These are phyloP conservation scores for Peronosclerospora sorghi DNA, from an alignment of 352 stramenopile genomes.

Conservation along the genomic window DNA sequence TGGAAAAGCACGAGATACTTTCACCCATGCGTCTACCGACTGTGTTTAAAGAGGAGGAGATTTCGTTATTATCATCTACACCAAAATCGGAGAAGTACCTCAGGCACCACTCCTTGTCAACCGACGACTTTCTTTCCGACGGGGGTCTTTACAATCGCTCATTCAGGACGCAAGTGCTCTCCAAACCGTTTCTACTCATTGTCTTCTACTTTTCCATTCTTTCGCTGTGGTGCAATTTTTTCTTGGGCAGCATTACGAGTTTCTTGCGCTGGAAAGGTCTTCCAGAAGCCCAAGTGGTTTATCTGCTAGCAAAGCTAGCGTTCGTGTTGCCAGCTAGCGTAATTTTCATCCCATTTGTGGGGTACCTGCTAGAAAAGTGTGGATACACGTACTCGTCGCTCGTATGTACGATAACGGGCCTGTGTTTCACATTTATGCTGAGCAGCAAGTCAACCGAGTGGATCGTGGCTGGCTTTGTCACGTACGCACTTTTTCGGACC, in stretches of 20 bases:
- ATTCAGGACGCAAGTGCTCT: constrained; percentile 52
- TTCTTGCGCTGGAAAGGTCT: constrained; percentile 47
- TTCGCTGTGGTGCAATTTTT: constrained; percentile 81
- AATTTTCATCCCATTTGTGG: constrained; percentile 63
- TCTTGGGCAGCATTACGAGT: constrained; percentile 53
- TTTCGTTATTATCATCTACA: constrained; percentile 34
- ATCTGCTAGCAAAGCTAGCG: constrained; percentile 40
- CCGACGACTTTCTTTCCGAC: constrained; percentile 27
- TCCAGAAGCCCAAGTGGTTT: constrained; percentile 22
- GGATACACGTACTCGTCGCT: constrained; percentile 49
- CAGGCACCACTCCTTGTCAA: constrained; percentile 11
- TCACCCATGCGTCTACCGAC: constrained; percentile 46
- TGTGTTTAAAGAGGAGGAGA: constrained; percentile 48
- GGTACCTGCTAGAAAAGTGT: constrained; percentile 56
- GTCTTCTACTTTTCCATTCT: constrained; percentile 62
- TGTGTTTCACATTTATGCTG: constrained; percentile 35
- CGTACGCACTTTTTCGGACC: constrained; percentile 73
- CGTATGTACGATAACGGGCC: constrained; percentile 29
- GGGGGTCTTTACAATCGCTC: constrained; percentile 39
- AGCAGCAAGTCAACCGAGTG: constrained; percentile 22
- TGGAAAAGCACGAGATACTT: constrained; percentile 32
- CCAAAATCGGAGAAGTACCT: constrained; percentile 35
- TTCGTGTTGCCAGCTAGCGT: constrained; percentile 57
- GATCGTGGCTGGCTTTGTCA: constrained; percentile 50
- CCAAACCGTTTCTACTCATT: constrained; percentile 55